Base-by-base conservation (phyloP, 1,139 yeast genomes). In the Zygoascus hellenicus region DNA sequence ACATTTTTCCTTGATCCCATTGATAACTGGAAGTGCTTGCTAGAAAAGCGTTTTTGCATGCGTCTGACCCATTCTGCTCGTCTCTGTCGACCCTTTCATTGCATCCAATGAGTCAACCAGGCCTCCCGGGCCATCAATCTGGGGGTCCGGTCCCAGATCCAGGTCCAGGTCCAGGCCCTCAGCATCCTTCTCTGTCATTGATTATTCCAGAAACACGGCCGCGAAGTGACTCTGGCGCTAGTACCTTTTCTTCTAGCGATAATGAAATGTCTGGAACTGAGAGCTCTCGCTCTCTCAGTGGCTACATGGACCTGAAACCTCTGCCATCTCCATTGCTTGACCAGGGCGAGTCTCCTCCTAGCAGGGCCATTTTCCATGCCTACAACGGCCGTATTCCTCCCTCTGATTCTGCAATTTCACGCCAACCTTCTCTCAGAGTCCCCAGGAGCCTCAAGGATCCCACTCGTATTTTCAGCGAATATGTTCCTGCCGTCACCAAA, bases 321-420 rank as follows among this genome's bases (percentile, higher is more conserved):
- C 53, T 63, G n/a, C 66, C 67, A 2, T 62, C 66, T 11, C 67
- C 67, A 2, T 47, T 60, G n/a, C 54, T 61, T 2, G 54, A 40
- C 13, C 17, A 46, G 16, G 46, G 42, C 15, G 48, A 42, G 17
- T 43, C 37, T 38, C 11, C 40, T 9, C 46, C 42, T 33, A 45
- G 33, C 46, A 46, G 48, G 28, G 47, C 45, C 13, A 45, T 58
- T 3, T 57, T 58, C 48, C 49, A 51, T 32, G 50, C 58, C 13
- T 58, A 54, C 43, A 55, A 54, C 32, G 61, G 59, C 36, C 47
- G 46, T 14, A 54, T 50, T 43, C 47, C 57, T 14, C 61, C 61
- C 3, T 54, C 57, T 11, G 48, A 54, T 13, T 36, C 57, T 11
- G 48, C 58, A n/a, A 51, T 58, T n/a, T 58, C 61, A 6, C 46